These are phyloP conservation scores for Onygenales sp. DNA, from an alignment of 2,329 filamentous ascomycete genomes.

Conservation along the genomic window DNA sequence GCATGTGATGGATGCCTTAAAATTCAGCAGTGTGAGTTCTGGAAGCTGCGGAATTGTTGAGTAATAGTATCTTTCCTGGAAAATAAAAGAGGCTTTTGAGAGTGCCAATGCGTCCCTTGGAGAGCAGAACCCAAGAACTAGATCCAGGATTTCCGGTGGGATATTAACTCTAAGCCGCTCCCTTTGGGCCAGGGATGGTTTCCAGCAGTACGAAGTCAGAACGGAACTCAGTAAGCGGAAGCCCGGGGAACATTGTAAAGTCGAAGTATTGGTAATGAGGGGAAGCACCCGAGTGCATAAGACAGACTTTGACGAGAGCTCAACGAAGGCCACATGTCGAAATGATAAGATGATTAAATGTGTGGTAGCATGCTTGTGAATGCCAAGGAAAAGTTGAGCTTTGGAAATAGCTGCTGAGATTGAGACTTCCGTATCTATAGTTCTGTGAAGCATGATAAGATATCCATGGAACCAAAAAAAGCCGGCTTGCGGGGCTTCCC, in stretches of 20 bases:
- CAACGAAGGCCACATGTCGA: conserved; percentile 14
- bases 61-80: conserved; percentile 15
- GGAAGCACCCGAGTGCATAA: conserved; percentile 7
- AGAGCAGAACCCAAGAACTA: conserved; percentile 10
- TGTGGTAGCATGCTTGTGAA: background rate
- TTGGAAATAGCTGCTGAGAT: conserved; percentile 7
- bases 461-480: conserved; percentile 14
- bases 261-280: conserved; percentile 14
- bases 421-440: conserved; percentile 3
- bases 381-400: conserved; percentile 5
- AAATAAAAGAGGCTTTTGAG: conserved; percentile 15
- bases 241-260: conserved; percentile 16
- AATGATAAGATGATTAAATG: conserved; percentile 16
- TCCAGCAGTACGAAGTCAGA: conserved; percentile 17
- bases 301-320: conserved; percentile 10
- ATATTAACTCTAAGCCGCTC: conserved; percentile 11
- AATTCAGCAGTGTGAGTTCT: conserved; percentile 9
- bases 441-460: conserved; percentile 7
- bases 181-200: conserved; percentile 6
- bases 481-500: conserved; percentile 9
- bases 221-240: conserved; percentile 16
- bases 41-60: conserved; percentile 14
- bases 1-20: conserved; percentile 14
- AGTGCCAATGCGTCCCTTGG: conserved; percentile 16
- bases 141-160: conserved; percentile 8